phyloP scores from a whole-genome alignment of 306 rosid genomes.

The Cucumis cinereus region DNA sequence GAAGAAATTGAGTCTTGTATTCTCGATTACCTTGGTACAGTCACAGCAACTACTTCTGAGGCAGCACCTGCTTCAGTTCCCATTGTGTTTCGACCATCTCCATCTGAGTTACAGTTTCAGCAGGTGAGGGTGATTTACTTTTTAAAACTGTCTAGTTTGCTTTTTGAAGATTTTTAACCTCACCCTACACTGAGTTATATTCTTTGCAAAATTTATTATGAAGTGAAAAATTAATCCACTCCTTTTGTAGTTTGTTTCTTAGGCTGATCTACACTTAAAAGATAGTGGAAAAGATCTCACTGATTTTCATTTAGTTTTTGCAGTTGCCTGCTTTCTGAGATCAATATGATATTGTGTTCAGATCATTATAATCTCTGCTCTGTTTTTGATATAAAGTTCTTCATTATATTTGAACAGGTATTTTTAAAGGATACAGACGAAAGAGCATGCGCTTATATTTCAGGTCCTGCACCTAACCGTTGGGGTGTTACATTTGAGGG shows the following conservation, averaged over 20 bases:
- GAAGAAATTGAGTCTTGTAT: constrained; percentile 85
- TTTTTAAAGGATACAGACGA: constrained; percentile 92
- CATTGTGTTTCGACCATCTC: constrained; percentile 56
- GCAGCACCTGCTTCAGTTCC: constrained; percentile 32
- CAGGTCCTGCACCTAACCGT: constrained; percentile 99
- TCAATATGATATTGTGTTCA: background rate
- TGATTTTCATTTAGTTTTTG: background rate
- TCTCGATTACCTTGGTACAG: constrained; percentile 95
- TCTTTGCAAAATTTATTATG: background rate
- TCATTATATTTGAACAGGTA: constrained; percentile 38
- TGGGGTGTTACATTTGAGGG: constrained; percentile 93
- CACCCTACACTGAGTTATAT: background rate
- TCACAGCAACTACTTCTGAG: constrained; percentile 31
- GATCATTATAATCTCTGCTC: background rate
- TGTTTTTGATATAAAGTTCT: background rate
- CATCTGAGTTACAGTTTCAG: constrained; percentile 72
- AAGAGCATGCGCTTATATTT: constrained; percentile 98
- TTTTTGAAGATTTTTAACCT: background rate
- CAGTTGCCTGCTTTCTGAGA: background rate
- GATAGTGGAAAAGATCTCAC: background rate
- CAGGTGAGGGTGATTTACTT: constrained; percentile 44
- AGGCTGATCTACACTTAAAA: background rate
- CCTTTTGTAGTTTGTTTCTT: background rate
- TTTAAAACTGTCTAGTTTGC: background rate
- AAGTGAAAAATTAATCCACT: background rate